These are phyloP conservation scores for Agrocybe chaxingu DNA, from an alignment of 768 basidiomycete species.

Conservation along the genomic window DNA sequence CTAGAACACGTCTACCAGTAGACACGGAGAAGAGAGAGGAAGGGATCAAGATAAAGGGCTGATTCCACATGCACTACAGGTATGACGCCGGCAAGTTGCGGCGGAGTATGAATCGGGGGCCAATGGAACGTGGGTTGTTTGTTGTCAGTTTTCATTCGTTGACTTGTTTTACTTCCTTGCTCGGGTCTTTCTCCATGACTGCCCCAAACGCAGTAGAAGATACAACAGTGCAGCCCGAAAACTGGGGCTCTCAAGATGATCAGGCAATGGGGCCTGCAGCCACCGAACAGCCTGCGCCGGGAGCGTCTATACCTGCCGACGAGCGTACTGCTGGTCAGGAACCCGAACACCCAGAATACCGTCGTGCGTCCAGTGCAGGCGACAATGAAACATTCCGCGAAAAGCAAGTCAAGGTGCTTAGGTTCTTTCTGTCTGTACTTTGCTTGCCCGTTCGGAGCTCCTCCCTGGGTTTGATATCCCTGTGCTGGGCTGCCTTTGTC, in stretches of 20 bases:
- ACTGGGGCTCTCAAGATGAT: slow-evolving; percentile 52
- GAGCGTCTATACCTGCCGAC: slow-evolving; percentile 45
- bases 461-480: slow-evolving; percentile 33
- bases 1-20: neutral
- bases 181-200: slow-evolving; percentile 25
- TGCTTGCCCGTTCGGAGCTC: slow-evolving; percentile 32
- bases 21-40: neutral
- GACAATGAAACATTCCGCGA: slow-evolving; percentile 56
- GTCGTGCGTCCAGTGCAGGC: slow-evolving; percentile 48
- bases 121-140: slow-evolving; percentile 16
- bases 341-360: slow-evolving; percentile 48
- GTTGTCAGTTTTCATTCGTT: slow-evolving; percentile 18
- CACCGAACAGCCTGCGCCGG: slow-evolving; percentile 42
- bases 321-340: slow-evolving; percentile 43
- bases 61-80: neutral
- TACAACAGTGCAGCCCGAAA: slow-evolving; percentile 33
- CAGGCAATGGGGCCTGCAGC: slow-evolving; percentile 39
- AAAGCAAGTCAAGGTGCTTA: slow-evolving; percentile 89
- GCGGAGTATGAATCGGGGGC: slow-evolving; percentile 3
- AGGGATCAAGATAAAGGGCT: neutral
- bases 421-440: slow-evolving; percentile 47
- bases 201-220: slow-evolving; percentile 29
- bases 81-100: neutral
- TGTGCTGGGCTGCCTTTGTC: slow-evolving; percentile 34
- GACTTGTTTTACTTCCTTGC: slow-evolving; percentile 10